Evolutionary conservation across 257 asterid genomes (phyloP).

Genomic region (Solanum rostratum): DNA sequence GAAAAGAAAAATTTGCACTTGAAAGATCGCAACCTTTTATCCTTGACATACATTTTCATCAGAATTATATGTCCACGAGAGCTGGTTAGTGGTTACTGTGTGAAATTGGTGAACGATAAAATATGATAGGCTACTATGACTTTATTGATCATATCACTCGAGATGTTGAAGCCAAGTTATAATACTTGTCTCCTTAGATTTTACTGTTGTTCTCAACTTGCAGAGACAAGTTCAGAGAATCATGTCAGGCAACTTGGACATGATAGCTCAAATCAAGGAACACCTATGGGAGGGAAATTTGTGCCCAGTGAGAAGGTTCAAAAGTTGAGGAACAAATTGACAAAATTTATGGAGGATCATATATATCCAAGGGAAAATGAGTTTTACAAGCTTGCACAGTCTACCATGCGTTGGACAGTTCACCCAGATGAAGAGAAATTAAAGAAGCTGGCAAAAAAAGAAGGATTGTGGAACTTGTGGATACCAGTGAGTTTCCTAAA

Average conservation of each 20-base stretch:
- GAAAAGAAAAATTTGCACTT: not conserved
- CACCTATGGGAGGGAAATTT: constrained; percentile 42
- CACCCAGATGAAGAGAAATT: constrained; percentile 87
- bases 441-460: constrained; percentile 68
- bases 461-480: constrained; percentile 88
- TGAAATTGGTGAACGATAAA: not conserved
- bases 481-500: constrained; percentile 61
- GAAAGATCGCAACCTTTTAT: not conserved
- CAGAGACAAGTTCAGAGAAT: constrained; percentile 29
- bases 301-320: constrained; percentile 66
- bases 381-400: constrained; percentile 63
- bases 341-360: constrained; percentile 70
- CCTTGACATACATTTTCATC: not conserved
- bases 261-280: constrained; percentile 15
- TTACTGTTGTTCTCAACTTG: not conserved
- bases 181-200: not conserved
- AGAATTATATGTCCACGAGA: not conserved
- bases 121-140: not conserved
- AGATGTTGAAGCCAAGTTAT: not conserved
- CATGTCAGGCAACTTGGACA: constrained; percentile 16
- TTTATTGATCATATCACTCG: not conserved
- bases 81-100: not conserved
- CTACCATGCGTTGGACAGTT: constrained; percentile 70
- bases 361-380: constrained; percentile 79
- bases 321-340: constrained; percentile 49